Base-by-base conservation (phyloP, 2,329 filamentous ascomycete genomes). In the Pseudocercospora vitis region DNA sequence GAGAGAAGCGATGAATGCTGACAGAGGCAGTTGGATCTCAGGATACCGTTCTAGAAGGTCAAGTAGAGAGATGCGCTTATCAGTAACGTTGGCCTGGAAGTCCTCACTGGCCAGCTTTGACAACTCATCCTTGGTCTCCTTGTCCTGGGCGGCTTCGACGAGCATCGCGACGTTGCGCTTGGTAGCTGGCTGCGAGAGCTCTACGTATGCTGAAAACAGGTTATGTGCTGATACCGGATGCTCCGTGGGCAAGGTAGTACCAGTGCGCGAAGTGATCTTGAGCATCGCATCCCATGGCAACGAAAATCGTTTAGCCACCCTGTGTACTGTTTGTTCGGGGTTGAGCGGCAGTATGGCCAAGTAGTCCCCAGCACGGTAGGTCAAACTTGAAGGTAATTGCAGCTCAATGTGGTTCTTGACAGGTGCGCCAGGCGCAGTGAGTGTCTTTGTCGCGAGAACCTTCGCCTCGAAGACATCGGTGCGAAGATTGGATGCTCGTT, bases 281-380 rank as follows among this genome's bases (percentile, higher is more conserved):
- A 70, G 55, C 49, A 64, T 78, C 2, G 84, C 80, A 67, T 91
- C 87, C 81, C 84, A 87, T 0, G 85, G 79, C 0, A 92, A 72
- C 1, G 79, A 73, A 66, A 91, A 91, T 16, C 79, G 76, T 14
- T 73, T 74, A 71, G 90, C 81, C 0, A 81, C 86, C 7, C 86
- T 78, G 3, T 78, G 76, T 2, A 91, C 80, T 7, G 76, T 82
- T 24, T 78, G 71, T 40, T 77, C 76, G 1, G 83, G 82, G 67
- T 92, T 92, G 24, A 88, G 71, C 0, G 88, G 88, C 1, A 65
- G 58, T 1, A 69, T 58, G 0, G 86, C 85, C 0, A 92, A 78
- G 66, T 94, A 92, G 65, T 92, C 88, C 11, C 88, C 89, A 1
- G 85, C 81, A 32, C 80, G 78, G 70, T 91, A 92, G 0, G 77